Base-by-base conservation (phyloP, 1,284 basidiomycete species). In the Porodaedalea pini region DNA sequence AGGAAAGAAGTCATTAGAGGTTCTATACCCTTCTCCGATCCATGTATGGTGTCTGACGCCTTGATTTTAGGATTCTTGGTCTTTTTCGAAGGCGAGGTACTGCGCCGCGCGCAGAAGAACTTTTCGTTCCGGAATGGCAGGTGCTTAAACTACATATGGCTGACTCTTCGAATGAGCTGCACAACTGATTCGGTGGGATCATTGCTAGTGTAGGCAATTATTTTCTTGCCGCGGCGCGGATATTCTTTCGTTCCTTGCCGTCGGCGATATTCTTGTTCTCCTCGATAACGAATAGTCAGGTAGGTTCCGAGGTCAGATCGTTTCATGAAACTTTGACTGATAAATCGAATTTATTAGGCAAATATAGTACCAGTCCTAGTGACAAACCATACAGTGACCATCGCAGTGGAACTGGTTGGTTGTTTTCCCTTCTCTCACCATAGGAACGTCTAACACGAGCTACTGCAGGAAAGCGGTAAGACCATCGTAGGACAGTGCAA, bases 181-280 rank as follows among this genome's bases (percentile, higher is more conserved):
- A n/a, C n/a, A n/a, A n/a, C n/a, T n/a, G n/a, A n/a, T n/a, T n/a
- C n/a, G n/a, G n/a, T n/a, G n/a, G n/a, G n/a, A n/a, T n/a, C n/a
- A n/a, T n/a, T 57, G 69, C 67, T 59, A 87, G 90, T 62, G 84
- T 95, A 44, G 91, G 93, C 21, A 94, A 95, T 69, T 94, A 92
- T 67, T 91, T 95, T 67, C 76, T 96, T 27, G 90, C 92, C 2
- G 92, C 90, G 8, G 89, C 92, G 0, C 86, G 91, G 63, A 83
- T 76, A 8, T 92, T 95, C 72, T 93, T 96, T 68, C 86, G 91
- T 6, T 94, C 92, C 19, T 76, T 96, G 6, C 90, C 95, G 19
- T 94, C 93, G 3, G 94, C 95, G 8, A 94, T 99, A 64, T 99
- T 98, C 71, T 75, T 98, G 39, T 98, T 99, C 70, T 89, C 93